Evolutionary conservation across 148 eudicot genomes (phyloP).

Genomic region (Simmondsia chinensis): DNA sequence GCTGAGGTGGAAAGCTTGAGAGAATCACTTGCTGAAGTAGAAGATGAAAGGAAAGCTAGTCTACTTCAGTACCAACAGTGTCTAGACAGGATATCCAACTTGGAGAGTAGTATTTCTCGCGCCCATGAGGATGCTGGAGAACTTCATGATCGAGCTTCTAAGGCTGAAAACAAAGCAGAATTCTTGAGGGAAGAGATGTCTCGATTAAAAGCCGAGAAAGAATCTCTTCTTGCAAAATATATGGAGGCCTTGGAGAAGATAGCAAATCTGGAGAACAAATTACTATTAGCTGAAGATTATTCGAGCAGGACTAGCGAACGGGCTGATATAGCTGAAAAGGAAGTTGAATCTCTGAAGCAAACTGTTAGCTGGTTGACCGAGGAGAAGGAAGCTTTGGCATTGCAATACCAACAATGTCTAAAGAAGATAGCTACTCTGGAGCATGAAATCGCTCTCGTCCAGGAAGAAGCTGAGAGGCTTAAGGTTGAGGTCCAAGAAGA

Average conservation of each 20-base stretch:
- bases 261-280: conserved; percentile 59
- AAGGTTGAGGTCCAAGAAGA: conserved; percentile 48
- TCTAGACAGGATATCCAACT: conserved; percentile 48
- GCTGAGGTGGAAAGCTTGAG: conserved; percentile 49
- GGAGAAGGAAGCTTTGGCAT: conserved; percentile 61
- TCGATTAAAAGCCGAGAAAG: conserved; percentile 46
- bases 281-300: conserved; percentile 58
- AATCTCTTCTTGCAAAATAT: conserved; percentile 49
- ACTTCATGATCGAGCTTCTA: conserved; percentile 35
- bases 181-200: conserved; percentile 41
- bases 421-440: conserved; percentile 60
- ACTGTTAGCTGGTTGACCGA: conserved; percentile 35
- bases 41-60: conserved; percentile 71
- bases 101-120: conserved; percentile 40
- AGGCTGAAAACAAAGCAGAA: conserved; percentile 46
- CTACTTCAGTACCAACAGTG: conserved; percentile 55
- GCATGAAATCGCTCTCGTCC: conserved; percentile 28
- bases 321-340: conserved; percentile 70
- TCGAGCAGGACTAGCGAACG: conserved; percentile 34
- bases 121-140: conserved; percentile 34
- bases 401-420: conserved; percentile 49
- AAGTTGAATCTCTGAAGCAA: conserved; percentile 55
- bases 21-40: conserved; percentile 44
- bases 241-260: conserved; percentile 58
- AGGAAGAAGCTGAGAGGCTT: conserved; percentile 58